Evolutionary conservation across 768 basidiomycete species (phyloP).

Genomic region (Auriculariales sp.): DNA sequence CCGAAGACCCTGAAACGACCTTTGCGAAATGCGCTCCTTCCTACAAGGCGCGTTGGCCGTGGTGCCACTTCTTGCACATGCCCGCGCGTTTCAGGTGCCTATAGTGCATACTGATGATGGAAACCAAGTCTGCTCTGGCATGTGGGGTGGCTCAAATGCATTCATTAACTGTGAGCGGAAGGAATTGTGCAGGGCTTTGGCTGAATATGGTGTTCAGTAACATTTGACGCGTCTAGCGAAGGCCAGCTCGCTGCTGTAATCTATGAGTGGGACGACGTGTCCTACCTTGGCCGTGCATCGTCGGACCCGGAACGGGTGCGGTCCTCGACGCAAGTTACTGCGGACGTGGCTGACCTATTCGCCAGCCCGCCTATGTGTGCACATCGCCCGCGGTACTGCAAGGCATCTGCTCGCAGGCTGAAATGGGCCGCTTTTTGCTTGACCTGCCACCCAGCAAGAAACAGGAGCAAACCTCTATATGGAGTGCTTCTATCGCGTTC

Average conservation of each 20-base stretch:
- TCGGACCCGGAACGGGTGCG: conserved; percentile 44
- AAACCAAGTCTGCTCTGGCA: conserved; percentile 87
- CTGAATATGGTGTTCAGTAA: too few relatives aligned
- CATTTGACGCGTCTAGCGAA: conserved; percentile 60
- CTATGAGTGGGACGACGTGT: conserved; percentile 87
- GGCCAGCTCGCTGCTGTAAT: conserved; percentile 90
- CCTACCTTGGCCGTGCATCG: conserved; percentile 64
- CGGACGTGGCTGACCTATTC: conserved; percentile 8
- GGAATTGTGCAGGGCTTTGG: too few relatives aligned
- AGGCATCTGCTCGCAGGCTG: conserved; percentile 49
- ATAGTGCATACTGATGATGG: conserved; percentile 68
- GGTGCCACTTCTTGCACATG: conserved; percentile 1
- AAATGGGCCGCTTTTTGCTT: conserved; percentile 86
- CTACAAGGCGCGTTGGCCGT: neutral
- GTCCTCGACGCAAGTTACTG: neutral
- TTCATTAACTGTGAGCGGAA: conserved; percentile 71
- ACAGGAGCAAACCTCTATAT: conserved; percentile 68
- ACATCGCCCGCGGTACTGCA: conserved; percentile 63
- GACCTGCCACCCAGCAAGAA: conserved; percentile 47
- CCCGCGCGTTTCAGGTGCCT: conserved; percentile 41
- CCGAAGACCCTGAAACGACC: too few relatives aligned
- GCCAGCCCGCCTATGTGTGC: conserved; percentile 89
- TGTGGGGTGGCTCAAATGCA: conserved; percentile 72
- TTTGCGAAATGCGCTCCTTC: neutral
- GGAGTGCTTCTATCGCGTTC: conserved; percentile 68